Evolutionary conservation across 352 stramenopile genomes (phyloP).

Genomic region (Thalassiosira hispida): DNA sequence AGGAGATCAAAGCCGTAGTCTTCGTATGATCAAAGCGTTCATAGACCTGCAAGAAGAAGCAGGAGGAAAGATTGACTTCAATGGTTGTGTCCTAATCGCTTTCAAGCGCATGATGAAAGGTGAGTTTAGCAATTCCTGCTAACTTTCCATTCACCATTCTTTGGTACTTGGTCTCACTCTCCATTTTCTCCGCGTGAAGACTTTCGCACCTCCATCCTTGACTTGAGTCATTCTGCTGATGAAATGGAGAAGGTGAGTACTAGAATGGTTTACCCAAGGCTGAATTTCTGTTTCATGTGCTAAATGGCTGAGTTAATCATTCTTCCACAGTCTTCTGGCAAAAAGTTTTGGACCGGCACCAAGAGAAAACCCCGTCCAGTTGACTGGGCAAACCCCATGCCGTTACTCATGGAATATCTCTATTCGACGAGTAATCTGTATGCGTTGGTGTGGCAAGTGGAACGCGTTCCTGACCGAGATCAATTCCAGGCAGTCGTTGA

Average conservation of each 20-base stretch:
- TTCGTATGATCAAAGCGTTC: constrained; percentile 65
- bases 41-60: constrained; percentile 62
- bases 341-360: constrained; percentile 97
- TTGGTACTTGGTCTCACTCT: not conserved
- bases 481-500: constrained; percentile 56
- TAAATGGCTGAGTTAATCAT: not conserved
- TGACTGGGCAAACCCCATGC: constrained; percentile 59
- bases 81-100: constrained; percentile 58
- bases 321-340: constrained; percentile 79
- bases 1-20: constrained; percentile 57
- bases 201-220: constrained; percentile 66
- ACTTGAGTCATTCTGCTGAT: constrained; percentile 61
- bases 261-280: not conserved
- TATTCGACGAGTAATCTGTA: constrained; percentile 64
- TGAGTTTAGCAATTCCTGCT: constrained; percentile 3
- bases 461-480: constrained; percentile 53
- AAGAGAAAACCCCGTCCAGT: constrained; percentile 87
- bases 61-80: constrained; percentile 62
- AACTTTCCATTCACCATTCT: not conserved
- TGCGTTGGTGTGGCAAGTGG: constrained; percentile 57
- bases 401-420: constrained; percentile 67
- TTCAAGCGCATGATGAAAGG: constrained; percentile 66
- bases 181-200: constrained; percentile 16
- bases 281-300: not conserved
- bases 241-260: constrained; percentile 82